Evolutionary conservation across 176 grass and related monocot genomes (phyloP), one percentile per base, ranked within the genome.

Genomic region (Rhynchospora pubera): DNA sequence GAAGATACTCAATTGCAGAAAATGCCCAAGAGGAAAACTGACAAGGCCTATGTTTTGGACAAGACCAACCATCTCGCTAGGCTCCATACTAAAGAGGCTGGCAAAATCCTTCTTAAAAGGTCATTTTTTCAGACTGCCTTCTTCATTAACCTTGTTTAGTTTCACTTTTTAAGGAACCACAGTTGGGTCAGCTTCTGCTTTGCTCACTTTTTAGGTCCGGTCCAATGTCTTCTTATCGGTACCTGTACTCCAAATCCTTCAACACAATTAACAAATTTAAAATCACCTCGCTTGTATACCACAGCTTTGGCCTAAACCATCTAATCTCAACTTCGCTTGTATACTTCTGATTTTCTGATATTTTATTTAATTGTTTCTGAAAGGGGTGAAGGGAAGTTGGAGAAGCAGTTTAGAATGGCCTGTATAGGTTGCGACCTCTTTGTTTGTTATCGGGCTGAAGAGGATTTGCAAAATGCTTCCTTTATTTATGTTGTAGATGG

Each of bases 1-100:
- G 65, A 94, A 98, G 96, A 98, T 89, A 94, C 87, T 57, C 96
- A 94, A 87, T 84, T 98, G 90, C 96, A 98, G 92, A 98, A 98
- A 86, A 93, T 98, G 90, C 96, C 96, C n/a, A 93, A 78, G 76
- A 60, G 96, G 71, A 98, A 98, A 66, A 94, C 96, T 75, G 96
- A 98, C 82, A 87, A 71, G 92, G 92, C 96, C 82, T 89, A 98
- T 87, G 96, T 93, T 81, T 76, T 98, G 21, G 92, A 98, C 82
- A 94, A 98, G 92, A 46, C 84, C 59, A 98, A 94, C 69, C 89
- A 94, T 88, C 92, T 98, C 39, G 84, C 92, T 42, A 94, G 96
- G 82, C 63, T 98, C 57, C 94, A 98, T 84, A 91, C 89, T 14
- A 98, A 98, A 75, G 96, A 98, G 56, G 79, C 90, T 26, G 92